phyloP scores from a whole-genome alignment of 1,284 basidiomycete species.

The Anthracocystis setariae region DNA sequence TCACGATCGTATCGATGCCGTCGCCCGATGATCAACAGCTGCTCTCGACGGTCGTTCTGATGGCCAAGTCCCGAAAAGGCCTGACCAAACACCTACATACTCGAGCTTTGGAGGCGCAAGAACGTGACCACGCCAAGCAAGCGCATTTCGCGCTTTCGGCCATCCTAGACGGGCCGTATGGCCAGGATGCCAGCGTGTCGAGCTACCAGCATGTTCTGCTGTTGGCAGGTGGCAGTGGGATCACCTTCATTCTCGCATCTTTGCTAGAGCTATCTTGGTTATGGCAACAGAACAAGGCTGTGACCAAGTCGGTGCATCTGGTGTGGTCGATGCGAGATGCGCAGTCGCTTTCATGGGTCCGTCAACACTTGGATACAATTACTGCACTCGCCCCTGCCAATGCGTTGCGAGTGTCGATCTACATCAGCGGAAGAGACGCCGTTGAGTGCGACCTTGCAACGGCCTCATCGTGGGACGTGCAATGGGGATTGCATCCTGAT shows the following conservation, averaged over 20 bases:
- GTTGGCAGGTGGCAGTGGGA: conserved; percentile 54
- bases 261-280: conserved; percentile 46
- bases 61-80: conserved; percentile 47
- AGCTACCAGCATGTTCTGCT: conserved; percentile 35
- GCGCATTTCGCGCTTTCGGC: conserved; percentile 17
- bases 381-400: conserved; percentile 20
- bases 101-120: conserved; percentile 1
- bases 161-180: conserved; percentile 59
- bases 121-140: neutral
- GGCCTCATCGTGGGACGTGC: conserved; percentile 22
- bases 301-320: conserved; percentile 19
- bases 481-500: conserved; percentile 24
- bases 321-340: conserved; percentile 44
- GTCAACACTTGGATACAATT: conserved; percentile 24
- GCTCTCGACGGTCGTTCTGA: conserved; percentile 39
- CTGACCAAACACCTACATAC: conserved; percentile 39
- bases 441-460: conserved; percentile 8
- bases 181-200: conserved; percentile 36
- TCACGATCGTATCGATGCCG: conserved; percentile 60
- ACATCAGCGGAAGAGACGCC: conserved; percentile 21
- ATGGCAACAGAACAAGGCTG: conserved; percentile 31
- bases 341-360: conserved; percentile 20
- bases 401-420: conserved; percentile 27
- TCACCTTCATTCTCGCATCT: conserved; percentile 49
- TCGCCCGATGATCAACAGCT: conserved; percentile 32